Evolutionary conservation across 139 green algal genomes (phyloP), one percentile per base, ranked within the genome.

Genomic region (Asterochloris sp.): DNA sequence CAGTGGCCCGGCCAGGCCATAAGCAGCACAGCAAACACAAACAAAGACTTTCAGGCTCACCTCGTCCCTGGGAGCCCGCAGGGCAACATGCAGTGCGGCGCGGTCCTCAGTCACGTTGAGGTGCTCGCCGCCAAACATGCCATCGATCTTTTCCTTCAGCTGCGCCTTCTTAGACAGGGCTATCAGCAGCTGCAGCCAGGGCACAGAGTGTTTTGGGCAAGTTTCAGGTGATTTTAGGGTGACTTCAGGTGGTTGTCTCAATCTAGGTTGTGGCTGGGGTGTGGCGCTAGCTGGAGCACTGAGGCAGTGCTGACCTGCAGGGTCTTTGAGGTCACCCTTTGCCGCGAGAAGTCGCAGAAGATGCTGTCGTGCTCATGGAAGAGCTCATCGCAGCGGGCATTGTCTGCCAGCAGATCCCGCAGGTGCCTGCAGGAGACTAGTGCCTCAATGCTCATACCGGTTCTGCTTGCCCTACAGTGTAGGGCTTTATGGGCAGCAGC

Each of bases 31-130:
- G 38, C 38, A 54, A 54, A 2, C 2, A 6, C 38, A 54, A 6
- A 2, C 21, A 69, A 12, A 54, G 54, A 29, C 12, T 4, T 12
- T 78, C 14, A 15, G 21, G 54, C 54, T 68, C 76, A 94, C 89
- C 83, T 97, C 86, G 62, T 97, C 92, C 12, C 93, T 84, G 38
- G 90, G 89, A 23, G 97, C 95, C 24, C 97, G 92, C 27, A 95
- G 92, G n/a, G 97, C 97, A 15, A 96, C 86, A 87, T 99, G 97
- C 84, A 99, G 92, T 86, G 99, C 97, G 17, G 97, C 93, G 0
- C 97, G 86, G 85, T 98, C 91, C 91, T 99, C 97, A 11, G 96
- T 98, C 63, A 86, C 88, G 91, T 99, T 99, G 88, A 99, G 96
- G 87, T 95, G 92, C 78, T 99, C 90, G 29, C 97, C 97, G 13